phyloP scores from a whole-genome alignment of 2,329 filamentous ascomycete species.

The Aspergillus puulaauensis region DNA sequence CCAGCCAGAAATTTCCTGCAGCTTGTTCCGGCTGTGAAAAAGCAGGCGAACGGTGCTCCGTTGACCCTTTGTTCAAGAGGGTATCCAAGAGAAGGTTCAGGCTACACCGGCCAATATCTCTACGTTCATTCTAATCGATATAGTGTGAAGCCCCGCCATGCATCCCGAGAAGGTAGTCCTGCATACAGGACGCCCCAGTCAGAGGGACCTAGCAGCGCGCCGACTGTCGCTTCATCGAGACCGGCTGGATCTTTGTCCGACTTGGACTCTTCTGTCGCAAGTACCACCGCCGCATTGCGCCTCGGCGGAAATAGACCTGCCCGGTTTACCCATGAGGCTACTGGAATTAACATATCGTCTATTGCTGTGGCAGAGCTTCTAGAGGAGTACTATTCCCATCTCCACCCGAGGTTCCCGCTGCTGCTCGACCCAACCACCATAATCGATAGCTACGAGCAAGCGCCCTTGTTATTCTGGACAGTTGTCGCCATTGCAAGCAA shows the following conservation, averaged over 20 bases:
- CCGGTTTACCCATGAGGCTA: not conserved
- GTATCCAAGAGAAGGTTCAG: not conserved
- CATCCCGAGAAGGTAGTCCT: not conserved
- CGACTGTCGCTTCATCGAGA: not conserved
- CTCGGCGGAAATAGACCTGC: not conserved
- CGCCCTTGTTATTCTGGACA: not conserved
- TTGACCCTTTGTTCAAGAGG: constrained; percentile 3
- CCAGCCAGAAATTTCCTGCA: not conserved
- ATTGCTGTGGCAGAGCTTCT: not conserved
- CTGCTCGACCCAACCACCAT: not conserved
- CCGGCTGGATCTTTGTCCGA: not conserved
- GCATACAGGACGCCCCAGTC: not conserved
- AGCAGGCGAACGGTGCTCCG: not conserved
- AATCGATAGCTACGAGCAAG: not conserved
- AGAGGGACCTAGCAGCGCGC: not conserved
- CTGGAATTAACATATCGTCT: not conserved
- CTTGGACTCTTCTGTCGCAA: not conserved
- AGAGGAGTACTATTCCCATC: not conserved
- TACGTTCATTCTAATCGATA: not conserved
- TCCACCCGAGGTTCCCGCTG: not conserved
- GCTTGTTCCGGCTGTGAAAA: not conserved
- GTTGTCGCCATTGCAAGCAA: not conserved
- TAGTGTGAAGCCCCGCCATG: not conserved
- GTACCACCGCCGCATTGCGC: not conserved
- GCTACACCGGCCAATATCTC: not conserved